Base-by-base conservation (phyloP, 2,329 filamentous ascomycete genomes). In the Pseudocercospora fijiensis region DNA sequence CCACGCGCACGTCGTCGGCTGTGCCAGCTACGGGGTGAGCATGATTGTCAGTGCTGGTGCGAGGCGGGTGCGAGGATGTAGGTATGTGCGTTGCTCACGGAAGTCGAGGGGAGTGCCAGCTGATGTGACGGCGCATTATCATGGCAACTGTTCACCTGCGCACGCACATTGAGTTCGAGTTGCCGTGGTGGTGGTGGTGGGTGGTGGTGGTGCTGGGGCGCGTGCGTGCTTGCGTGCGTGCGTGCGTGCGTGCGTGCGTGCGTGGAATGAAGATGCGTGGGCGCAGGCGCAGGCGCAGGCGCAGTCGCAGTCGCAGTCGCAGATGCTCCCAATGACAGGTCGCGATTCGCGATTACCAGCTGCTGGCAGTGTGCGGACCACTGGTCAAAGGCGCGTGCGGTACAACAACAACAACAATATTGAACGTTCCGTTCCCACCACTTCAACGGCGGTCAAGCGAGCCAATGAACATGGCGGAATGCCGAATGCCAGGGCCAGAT, bases 1-100 rank as follows among this genome's bases (percentile, higher is more conserved):
- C 51, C 61, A 59, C 59, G 61, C 49, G 62, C 64, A 53, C 63
- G 66, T 68, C 63, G 66, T 68, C 64, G 66, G 51, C 64, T 60
- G 53, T 63, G 52, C 58, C 64, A 64, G 20, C 59, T 67, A 56
- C 18, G n/a, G 45, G 20, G 26, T 43, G 8, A 27, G 47, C 60
- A 45, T n/a, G n/a, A n/a, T 55, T 55, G 51, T 55, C 51, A 55
- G 51, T 33, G 51, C 10, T 33, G 22, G 24, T 13, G 18, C n/a
- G 53, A 41, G 56, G 45, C 27, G 16, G 49, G 20, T 28, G 10
- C 37, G 57, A 13, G 51, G 22, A 52, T 20, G 3, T 37, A n/a
- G 27, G 45, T 37, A n/a, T 43, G 45, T 33, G 43, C 60, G 24
- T 41, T 59, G 33, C 33, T 47, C 37, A 65, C 65, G 63, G 65